phyloP scores from a whole-genome alignment of 73 alveolate species.

The Loxodes magnus region DNA sequence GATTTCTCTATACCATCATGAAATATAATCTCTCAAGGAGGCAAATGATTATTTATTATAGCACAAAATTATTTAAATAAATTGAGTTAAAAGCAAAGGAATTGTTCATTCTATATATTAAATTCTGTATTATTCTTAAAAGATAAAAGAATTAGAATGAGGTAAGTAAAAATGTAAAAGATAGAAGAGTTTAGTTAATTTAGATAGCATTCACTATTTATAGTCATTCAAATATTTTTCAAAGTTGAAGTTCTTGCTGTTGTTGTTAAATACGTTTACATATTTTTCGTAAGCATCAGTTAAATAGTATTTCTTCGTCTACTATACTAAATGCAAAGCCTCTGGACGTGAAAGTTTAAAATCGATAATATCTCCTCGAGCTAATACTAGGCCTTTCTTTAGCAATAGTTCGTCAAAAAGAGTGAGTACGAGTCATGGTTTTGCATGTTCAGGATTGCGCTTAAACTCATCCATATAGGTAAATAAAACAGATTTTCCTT shows the following conservation, averaged over 20 bases:
- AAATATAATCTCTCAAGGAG: too few species aligned
- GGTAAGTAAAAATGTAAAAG: too few species aligned
- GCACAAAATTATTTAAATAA: too few species aligned
- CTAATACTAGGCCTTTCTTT: constrained; percentile 38
- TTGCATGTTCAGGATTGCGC: constrained; percentile 41
- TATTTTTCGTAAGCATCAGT: constrained; percentile 37
- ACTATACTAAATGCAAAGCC: constrained; percentile 26
- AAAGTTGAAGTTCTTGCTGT: constrained; percentile 41
- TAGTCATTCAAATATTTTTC: constrained; percentile 25
- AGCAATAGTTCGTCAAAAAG: constrained; percentile 55
- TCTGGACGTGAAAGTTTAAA: constrained; percentile 36
- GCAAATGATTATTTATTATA: too few species aligned
- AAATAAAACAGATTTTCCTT: constrained; percentile 44
- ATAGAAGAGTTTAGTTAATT: too few species aligned
- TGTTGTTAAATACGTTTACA: constrained; percentile 41
- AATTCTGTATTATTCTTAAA: too few species aligned
- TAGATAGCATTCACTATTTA: too few species aligned
- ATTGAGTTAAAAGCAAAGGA: too few species aligned
- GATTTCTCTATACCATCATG: too few species aligned
- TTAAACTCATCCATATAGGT: constrained; percentile 59
- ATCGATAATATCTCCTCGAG: constrained; percentile 63
- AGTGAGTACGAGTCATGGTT: constrained; percentile 56
- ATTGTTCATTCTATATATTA: too few species aligned
- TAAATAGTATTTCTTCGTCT: constrained; percentile 25
- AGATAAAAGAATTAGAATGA: too few species aligned